A percentile compares a stretch with the other conserved stretches of the same genome.
Conservation (phyloP, 1,284 basidiomycete genomes). For the Lignosus rhinocerotis region DNA sequence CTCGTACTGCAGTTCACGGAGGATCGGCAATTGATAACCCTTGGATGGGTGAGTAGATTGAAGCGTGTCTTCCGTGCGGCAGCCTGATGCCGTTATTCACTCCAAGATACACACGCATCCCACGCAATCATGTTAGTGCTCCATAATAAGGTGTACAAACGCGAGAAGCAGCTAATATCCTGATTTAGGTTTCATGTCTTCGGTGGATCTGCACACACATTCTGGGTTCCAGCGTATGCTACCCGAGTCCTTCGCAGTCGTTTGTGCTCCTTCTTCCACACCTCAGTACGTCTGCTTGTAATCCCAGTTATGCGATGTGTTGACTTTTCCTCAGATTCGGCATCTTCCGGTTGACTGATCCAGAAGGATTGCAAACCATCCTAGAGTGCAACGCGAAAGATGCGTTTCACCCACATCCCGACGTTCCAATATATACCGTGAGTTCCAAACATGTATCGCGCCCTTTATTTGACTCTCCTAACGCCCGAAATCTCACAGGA, state of each 20-base stretch:
- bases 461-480: background rate
- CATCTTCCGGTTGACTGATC: conserved; percentile 85
- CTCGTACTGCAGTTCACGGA: conserved; percentile 83
- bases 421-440: conserved; percentile 82
- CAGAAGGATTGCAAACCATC: conserved; percentile 75
- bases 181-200: conserved; percentile 77
- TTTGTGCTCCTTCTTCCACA: conserved; percentile 78
- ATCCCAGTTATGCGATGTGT: background rate
- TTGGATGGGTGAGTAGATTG: conserved; percentile 76
- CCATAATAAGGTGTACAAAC: background rate
- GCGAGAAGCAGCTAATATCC: background rate
- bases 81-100: conserved; percentile 5
- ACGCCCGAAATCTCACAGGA: conserved; percentile 44
- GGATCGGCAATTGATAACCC: conserved; percentile 72
- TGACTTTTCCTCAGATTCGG: conserved; percentile 57
- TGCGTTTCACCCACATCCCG: conserved; percentile 83
- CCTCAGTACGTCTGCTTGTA: conserved; percentile 60
- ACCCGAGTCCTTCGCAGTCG: conserved; percentile 88
- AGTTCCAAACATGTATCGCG: conserved; percentile 21
- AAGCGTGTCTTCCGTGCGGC: background rate
- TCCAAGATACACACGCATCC: conserved; percentile 89
- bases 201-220: conserved; percentile 87
- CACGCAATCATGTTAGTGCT: conserved; percentile 74
- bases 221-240: conserved; percentile 85
- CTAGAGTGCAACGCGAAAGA: conserved; percentile 67